These are phyloP conservation scores for Fomitiporia mediterranea DNA, from an alignment of 1,284 basidiomycete species.

Conservation along the genomic window DNA sequence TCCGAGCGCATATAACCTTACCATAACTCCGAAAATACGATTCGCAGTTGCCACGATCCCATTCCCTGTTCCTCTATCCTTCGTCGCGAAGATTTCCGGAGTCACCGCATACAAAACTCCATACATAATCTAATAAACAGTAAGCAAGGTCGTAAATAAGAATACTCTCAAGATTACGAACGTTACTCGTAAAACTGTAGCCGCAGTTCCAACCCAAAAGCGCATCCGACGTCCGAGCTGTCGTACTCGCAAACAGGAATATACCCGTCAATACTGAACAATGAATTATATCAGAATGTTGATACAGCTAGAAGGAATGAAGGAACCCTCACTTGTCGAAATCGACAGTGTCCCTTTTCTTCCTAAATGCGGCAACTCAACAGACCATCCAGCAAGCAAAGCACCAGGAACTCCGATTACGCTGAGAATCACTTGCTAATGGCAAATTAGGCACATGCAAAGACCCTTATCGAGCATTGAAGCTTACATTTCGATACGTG, in stretches of 20 bases:
- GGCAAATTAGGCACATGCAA: neutral
- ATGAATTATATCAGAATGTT: constrained; percentile 26
- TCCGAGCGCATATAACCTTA: constrained; percentile 29
- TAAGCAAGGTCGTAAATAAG: constrained; percentile 12
- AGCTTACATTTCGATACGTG: constrained; percentile 63
- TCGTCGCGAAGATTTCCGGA: constrained; percentile 71
- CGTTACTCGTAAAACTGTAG: constrained; percentile 59
- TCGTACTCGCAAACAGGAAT: constrained; percentile 69
- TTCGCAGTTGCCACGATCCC: constrained; percentile 52
- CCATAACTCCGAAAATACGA: constrained; percentile 60
- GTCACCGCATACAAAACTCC: constrained; percentile 69
- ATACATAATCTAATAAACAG: constrained; percentile 56
- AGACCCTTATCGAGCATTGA: constrained; percentile 3
- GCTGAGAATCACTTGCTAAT: constrained; percentile 60
- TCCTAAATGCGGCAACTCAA: constrained; percentile 55
- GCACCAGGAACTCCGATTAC: constrained; percentile 68
- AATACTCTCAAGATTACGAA: constrained; percentile 26
- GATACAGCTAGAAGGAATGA: constrained; percentile 17
- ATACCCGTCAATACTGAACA: constrained; percentile 57
- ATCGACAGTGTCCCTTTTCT: constrained; percentile 59
- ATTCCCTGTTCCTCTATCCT: constrained; percentile 63
- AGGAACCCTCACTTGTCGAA: constrained; percentile 41
- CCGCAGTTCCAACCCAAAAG: constrained; percentile 68
- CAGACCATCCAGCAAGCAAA: constrained; percentile 53
- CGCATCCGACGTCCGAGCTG: constrained; percentile 58